Evolutionary conservation across 306 rosid species (phyloP), one percentile per base, ranked within the genome.

Genomic region (Gastrolobium bilobum): DNA sequence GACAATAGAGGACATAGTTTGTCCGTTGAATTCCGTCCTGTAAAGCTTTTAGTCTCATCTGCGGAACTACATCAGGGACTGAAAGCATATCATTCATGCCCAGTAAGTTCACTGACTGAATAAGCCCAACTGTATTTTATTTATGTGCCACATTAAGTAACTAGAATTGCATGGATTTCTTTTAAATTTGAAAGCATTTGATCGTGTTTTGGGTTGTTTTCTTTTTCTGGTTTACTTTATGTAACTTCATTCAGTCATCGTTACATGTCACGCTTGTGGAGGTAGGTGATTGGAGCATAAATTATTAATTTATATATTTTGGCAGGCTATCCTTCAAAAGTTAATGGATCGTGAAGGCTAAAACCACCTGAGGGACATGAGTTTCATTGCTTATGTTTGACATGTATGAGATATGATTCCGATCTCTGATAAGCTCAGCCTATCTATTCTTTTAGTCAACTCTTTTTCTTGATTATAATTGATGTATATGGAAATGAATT

Each of bases 21-120:
- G 51, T 87, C 96, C 7, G 68, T 91, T 38, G 97, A 91, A 70
- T 95, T 86, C 56, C 91, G 91, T 68, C 88, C 97, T 8, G 97
- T 86, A 39, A 91, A 92, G 90, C 94, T 92, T 81, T 50, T 92
- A 81, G 80, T 92, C 78, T 83, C 94, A 42, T 50, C 83, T 34
- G 80, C 86, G 50, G 91, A 88, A 81, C 86, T 95, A 44, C 89
- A 92, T 59, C 91, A 82, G 75, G 95, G 95, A 77, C 83, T 95
- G 64, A 84, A 67, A 82, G 85, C 96, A 26, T 77, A 89, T 78
- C 81, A 47, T 9, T 87, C 93, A 5, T 86, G 97, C 79, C 99
- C 99, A 6, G 99, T 92, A 89, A 92, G 97, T 83, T 64, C 46
- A 39, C 79, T 15, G 10, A 20, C n/a, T 42, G 40, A 64, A 77